phyloP scores from a whole-genome alignment of 192 early-diverging fungal genomes.

The Oehlia diaphana region DNA sequence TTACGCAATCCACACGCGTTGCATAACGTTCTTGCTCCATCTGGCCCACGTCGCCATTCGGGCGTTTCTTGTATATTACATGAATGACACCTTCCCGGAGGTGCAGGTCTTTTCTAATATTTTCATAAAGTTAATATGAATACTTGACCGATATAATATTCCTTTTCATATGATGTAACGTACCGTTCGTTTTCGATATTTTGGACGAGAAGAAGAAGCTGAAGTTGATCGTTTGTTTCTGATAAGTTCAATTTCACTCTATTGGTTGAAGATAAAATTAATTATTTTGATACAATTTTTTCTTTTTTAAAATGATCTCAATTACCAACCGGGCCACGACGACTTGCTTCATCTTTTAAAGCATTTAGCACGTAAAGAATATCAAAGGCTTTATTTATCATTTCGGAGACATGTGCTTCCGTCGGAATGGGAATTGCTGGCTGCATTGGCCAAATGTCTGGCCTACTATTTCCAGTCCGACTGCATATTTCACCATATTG shows the following conservation, averaged over 20 bases:
- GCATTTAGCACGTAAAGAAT: slow-evolving; percentile 12
- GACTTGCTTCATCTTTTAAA: slow-evolving; percentile 14
- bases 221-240: slow-evolving; percentile 3
- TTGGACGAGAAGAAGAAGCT: neutral
- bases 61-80: slow-evolving; percentile 89
- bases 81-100: slow-evolving; percentile 68
- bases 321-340: neutral
- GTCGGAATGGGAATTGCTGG: neutral
- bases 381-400: slow-evolving; percentile 22
- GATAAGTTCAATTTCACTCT: slow-evolving; percentile 13
- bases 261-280: neutral
- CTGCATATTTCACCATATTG: slow-evolving; percentile 1
- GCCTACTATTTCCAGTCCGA: neutral
- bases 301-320: neutral
- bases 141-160: no score
- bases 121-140: slow-evolving; percentile 1
- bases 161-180: neutral
- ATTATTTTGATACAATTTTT: neutral
- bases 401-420: neutral
- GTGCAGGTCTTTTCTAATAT: slow-evolving; percentile 51
- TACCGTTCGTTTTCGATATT: slow-evolving; percentile 25
- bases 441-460: neutral
- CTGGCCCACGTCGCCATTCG: slow-evolving; percentile 93
- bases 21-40: slow-evolving; percentile 88
- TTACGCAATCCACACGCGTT: slow-evolving; percentile 94